A percentile compares a stretch with the other conserved stretches of the same genome.
Evolutionary conservation across 768 basidiomycete species (phyloP).

Genomic region (Pisolithus orientalis): DNA sequence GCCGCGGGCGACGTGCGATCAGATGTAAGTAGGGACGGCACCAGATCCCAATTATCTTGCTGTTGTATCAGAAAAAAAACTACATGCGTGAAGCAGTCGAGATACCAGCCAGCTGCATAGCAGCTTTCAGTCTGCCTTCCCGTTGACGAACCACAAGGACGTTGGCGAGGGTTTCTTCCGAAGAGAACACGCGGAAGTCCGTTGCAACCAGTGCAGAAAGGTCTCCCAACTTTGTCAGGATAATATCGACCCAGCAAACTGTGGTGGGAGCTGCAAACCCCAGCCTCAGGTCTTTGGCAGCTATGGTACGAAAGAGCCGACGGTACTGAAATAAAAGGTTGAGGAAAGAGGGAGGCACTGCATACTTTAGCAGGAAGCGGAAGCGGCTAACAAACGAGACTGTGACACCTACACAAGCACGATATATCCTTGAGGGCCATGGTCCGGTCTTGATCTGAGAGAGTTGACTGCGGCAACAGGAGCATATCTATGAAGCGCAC

Average conservation of each 20-base stretch:
- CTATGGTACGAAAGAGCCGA: conserved; percentile 40
- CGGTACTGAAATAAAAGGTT: conserved; percentile 47
- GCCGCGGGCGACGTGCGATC: conserved; percentile 52
- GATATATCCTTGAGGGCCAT: conserved; percentile 9
- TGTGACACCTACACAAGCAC: conserved; percentile 15
- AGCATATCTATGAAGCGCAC: conserved; percentile 25
- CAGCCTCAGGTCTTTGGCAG: conserved; percentile 24
- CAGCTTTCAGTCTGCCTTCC: conserved; percentile 50
- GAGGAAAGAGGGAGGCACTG: conserved; percentile 29
- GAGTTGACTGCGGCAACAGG: conserved; percentile 5
- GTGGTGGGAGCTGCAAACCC: conserved; percentile 25
- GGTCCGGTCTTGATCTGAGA: conserved; percentile 1
- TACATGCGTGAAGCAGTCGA: not conserved
- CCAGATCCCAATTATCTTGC: conserved; percentile 48
- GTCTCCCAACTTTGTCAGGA: conserved; percentile 49
- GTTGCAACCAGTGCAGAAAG: conserved; percentile 26
- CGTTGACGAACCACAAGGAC: conserved; percentile 37
- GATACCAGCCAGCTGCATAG: conserved; percentile 63
- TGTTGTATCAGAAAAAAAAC: conserved; percentile 7
- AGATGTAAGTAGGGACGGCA: conserved; percentile 42
- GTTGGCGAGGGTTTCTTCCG: conserved; percentile 14
- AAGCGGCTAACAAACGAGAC: not conserved
- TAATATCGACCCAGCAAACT: conserved; percentile 62
- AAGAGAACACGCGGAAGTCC: conserved; percentile 10
- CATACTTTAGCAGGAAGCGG: conserved; percentile 6